Conservation (phyloP, 768 basidiomycete genomes). For the Collybiopsis confluens region DNA sequence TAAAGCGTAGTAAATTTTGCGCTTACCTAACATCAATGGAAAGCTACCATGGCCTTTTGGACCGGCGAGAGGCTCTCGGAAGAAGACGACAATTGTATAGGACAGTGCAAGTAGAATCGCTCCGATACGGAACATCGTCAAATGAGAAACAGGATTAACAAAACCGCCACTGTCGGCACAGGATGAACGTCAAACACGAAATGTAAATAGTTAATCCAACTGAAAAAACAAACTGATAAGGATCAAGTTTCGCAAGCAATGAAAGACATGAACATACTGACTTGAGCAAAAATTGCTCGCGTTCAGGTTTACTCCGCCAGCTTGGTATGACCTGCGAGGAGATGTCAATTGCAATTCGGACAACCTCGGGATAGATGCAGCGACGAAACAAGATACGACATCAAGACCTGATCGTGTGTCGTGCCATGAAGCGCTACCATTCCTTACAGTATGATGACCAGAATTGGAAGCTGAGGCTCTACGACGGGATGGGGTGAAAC, state of each 20-base stretch:
- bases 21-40: constrained; percentile 75
- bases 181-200: too few species aligned
- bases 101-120: constrained; percentile 84
- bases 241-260: constrained; percentile 29
- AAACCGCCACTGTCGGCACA: too few species aligned
- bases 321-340: constrained; percentile 58
- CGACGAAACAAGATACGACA: constrained; percentile 87
- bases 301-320: constrained; percentile 85
- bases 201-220: constrained; percentile 86
- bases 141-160: constrained; percentile 78
- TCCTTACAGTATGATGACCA: constrained; percentile 89
- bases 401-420: constrained; percentile 86
- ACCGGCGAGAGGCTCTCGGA: constrained; percentile 66
- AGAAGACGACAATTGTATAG: constrained; percentile 75
- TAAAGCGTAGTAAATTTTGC: neutral
- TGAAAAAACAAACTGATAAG: constrained; percentile 88
- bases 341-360: constrained; percentile 9
- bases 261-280: constrained; percentile 50
- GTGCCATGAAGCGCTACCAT: constrained; percentile 83
- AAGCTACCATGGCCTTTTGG: constrained; percentile 64
- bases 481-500: constrained; percentile 28
- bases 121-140: constrained; percentile 90
- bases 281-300: constrained; percentile 89
- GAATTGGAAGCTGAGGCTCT: constrained; percentile 69
- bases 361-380: constrained; percentile 23